Conservation (phyloP, 495 filamentous ascomycete species). For the Hamigera avellanea region DNA sequence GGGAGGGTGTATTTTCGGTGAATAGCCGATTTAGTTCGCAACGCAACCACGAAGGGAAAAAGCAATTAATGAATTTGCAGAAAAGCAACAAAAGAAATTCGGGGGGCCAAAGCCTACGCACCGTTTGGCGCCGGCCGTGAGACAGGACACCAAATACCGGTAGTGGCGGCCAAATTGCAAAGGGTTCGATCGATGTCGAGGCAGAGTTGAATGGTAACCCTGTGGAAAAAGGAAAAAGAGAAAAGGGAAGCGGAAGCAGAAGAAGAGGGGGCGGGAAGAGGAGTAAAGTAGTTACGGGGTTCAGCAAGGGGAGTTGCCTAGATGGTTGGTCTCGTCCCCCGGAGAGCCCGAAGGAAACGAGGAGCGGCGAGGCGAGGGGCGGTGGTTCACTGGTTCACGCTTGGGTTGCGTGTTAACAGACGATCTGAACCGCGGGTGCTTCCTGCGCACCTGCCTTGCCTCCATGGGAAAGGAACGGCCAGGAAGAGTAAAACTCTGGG, state of each 20-base stretch:
- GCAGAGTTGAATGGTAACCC: constrained; percentile 16
- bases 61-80: constrained; percentile 9
- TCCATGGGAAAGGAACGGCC: no score
- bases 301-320: no score
- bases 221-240: constrained; percentile 9
- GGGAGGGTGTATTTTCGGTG: no score
- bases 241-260: constrained; percentile 2
- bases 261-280: neutral
- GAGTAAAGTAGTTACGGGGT: constrained; percentile 14
- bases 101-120: constrained; percentile 42
- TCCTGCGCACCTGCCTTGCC: no score
- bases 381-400: no score
- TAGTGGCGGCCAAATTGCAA: constrained; percentile 39
- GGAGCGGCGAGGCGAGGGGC: no score
- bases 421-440: no score
- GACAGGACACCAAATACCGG: constrained; percentile 45
- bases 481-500: no score
- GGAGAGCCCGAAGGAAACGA: no score
- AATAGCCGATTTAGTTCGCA: no score
- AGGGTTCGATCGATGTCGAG: constrained; percentile 25
- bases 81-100: constrained; percentile 12
- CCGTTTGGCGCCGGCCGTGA: constrained; percentile 45
- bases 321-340: no score
- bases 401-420: no score
- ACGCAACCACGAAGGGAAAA: constrained; percentile 3